Base-by-base conservation (phyloP, 495 filamentous ascomycete genomes). In the Patellaria atrata region DNA sequence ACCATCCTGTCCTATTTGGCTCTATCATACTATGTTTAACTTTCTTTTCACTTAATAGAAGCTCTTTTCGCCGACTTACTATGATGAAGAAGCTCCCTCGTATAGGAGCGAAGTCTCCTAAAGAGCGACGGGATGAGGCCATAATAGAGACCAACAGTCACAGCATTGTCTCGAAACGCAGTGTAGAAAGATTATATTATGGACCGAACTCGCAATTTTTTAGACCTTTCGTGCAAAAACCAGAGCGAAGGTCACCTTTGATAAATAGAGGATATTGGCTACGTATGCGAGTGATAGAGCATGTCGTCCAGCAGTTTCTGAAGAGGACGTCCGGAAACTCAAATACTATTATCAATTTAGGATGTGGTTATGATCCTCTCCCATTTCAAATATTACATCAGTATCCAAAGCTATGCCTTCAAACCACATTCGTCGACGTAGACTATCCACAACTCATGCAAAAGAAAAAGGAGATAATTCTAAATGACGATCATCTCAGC, bases 301-400 rank as follows among this genome's bases (percentile, higher is more conserved):
- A 78, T 40, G 64, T 73, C 4, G 74, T 91, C 5, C 68, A 64
- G 4, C 60, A 65, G 7, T 94, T 94, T 45, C 61, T 92, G 22
- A 56, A 70, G 38, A 59, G 69, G 38, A 55, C 59, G 23, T 60
- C 59, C n/a, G 51, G 63, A 9, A 75, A 71, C 50, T 65, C 60
- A 29, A 87, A 83, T 55, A 67, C 83, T 12, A 65, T 94, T 8
- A 59, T 94, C 16, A 94, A 93, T 51, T 50, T 94, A 40, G 85
- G 87, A 29, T 92, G 83, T 64, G 86, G 85, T 52, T 89, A 82
- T 57, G 86, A 94, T 63, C 81, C 86, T 24, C 59, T 91, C n/a
- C 80, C 84, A 0, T 94, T 85, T 61, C 79, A 83, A 47, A 82
- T 78, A 37, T 68, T 89, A 33, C 62, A 67, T 5, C 64, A 71